A percentile compares a stretch with the other conserved stretches of the same genome.
Evolutionary conservation across 108 stramenopile species (phyloP).

Genomic region (Nannochloropsis oceanica): DNA sequence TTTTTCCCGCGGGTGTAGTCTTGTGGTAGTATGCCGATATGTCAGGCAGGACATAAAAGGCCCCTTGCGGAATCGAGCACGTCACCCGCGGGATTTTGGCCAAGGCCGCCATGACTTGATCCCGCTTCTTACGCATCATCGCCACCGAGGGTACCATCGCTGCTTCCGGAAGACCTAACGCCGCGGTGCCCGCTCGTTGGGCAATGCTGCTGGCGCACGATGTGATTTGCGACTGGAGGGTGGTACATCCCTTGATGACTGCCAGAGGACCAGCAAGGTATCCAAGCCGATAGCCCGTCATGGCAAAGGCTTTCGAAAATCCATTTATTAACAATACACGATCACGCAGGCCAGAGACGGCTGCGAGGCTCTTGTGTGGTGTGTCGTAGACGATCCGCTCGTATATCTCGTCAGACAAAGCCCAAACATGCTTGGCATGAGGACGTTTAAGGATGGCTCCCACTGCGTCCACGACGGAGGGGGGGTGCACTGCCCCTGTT

Average conservation of each 20-base stretch:
- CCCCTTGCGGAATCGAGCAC: slow-evolving; percentile 59
- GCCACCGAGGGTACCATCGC: slow-evolving; percentile 53
- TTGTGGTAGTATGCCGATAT: slow-evolving; percentile 50
- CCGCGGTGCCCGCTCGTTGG: slow-evolving; percentile 82
- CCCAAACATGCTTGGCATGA: slow-evolving; percentile 36
- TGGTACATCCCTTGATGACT: slow-evolving; percentile 56
- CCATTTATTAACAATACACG: slow-evolving; percentile 71
- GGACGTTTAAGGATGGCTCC: background rate
- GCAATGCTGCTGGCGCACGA: slow-evolving; percentile 78
- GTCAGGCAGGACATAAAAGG: slow-evolving; percentile 88
- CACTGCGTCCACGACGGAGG: background rate
- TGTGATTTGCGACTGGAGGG: slow-evolving; percentile 75
- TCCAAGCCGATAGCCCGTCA: slow-evolving; percentile 87
- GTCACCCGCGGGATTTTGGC: slow-evolving; percentile 49
- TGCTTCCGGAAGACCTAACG: slow-evolving; percentile 52
- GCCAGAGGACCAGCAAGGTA: slow-evolving; percentile 60
- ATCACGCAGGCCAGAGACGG: background rate
- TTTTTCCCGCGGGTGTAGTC: slow-evolving; percentile 46
- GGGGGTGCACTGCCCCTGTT: slow-evolving; percentile 57
- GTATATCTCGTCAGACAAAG: slow-evolving; percentile 91
- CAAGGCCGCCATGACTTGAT: slow-evolving; percentile 60
- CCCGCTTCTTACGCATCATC: slow-evolving; percentile 45
- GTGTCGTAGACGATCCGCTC: slow-evolving; percentile 76
- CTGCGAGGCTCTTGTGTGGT: slow-evolving; percentile 39
- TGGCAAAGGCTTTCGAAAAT: slow-evolving; percentile 84